Conservation (phyloP, 2,329 filamentous ascomycete species). For the Ceratocystis alfenasii region DNA sequence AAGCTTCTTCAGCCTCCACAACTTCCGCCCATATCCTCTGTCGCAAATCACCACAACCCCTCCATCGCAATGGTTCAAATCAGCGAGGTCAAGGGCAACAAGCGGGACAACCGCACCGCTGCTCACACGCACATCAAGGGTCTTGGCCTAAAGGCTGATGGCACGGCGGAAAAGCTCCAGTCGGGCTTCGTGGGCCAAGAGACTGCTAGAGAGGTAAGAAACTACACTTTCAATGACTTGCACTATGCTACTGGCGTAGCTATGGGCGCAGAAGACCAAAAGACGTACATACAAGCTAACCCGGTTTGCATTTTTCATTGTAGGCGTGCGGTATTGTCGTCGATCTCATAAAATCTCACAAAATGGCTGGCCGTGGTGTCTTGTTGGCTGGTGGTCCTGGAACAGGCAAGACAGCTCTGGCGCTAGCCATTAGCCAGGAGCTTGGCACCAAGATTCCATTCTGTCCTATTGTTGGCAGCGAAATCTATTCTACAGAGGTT, state of each 20-base stretch:
- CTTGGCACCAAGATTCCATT: slow-evolving; percentile 97
- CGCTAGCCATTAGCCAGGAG: slow-evolving; percentile 90
- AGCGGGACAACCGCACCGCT: slow-evolving; percentile 89
- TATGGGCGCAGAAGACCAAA: neutral
- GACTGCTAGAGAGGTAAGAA: slow-evolving; percentile 68
- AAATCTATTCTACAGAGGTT: slow-evolving; percentile 94
- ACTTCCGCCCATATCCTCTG: neutral
- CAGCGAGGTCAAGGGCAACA: slow-evolving; percentile 87
- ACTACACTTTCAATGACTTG: neutral
- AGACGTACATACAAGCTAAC: slow-evolving; percentile 7
- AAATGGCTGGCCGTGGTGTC: slow-evolving; percentile 92
- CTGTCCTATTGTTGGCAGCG: slow-evolving; percentile 93
- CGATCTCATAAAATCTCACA: slow-evolving; percentile 88
- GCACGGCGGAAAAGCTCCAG: slow-evolving; percentile 65
- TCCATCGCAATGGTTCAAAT: slow-evolving; percentile 61
- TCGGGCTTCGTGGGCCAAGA: slow-evolving; percentile 84
- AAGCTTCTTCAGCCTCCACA: neutral
- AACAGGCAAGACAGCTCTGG: slow-evolving; percentile 93
- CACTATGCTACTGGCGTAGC: neutral
- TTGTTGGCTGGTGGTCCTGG: slow-evolving; percentile 87
- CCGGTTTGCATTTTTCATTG: neutral
- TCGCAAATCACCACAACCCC: neutral
- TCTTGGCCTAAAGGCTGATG: slow-evolving; percentile 74
- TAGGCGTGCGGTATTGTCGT: slow-evolving; percentile 92
- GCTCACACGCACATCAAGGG: slow-evolving; percentile 98